Evolutionary conservation across 352 stramenopile species (phyloP), one percentile per base, ranked within the genome.

Genomic region (Phytopythium vexans): DNA sequence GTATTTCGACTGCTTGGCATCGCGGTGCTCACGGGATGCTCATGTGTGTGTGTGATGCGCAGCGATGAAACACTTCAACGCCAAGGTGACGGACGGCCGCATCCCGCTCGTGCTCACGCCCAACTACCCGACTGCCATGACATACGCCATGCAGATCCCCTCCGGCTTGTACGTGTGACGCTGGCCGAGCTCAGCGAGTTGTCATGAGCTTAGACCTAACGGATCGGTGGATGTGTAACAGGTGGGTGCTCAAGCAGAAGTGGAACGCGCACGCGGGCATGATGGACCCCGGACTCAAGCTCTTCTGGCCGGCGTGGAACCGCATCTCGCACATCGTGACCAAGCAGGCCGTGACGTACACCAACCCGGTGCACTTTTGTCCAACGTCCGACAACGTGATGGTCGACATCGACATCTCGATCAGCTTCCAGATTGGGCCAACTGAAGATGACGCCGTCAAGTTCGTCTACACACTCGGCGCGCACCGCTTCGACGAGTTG

Each of bases 351-450:
- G 82, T 95, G 38, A 83, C 83, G 14, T 95, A 91, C 60, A 83
- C 74, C 34, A 89, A 86, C 43, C 72, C 73, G 0, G 78, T 91
- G 41, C 73, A 62, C 14, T 79, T 75, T 43, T 94, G 83, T 49
- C 81, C 83, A 8, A 95, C 86, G 8, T 75, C 68, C 8, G 84
- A 95, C 63, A 95, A 94, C 49, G 83, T 95, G 11, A 94, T 95
- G 83, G 77, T 94, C 14, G 71, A 93, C 52, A 89, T 95, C 44
- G 81, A 92, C 65, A 86, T 93, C 50, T 94, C 85, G 40, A 86
- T 94, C 62, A 92, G 80, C 50, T 89, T 94, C 69, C 82, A 90
- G 63, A 91, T 94, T 44, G 85, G 85, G 0, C 85, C 85, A 1
- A 89, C 67, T 1, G 68, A 81, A 32, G 70, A 94, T 3, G 85